These are phyloP conservation scores for Aspergillus oerlinghausenensis DNA, from an alignment of 2,329 filamentous ascomycete genomes.

Conservation along the genomic window DNA sequence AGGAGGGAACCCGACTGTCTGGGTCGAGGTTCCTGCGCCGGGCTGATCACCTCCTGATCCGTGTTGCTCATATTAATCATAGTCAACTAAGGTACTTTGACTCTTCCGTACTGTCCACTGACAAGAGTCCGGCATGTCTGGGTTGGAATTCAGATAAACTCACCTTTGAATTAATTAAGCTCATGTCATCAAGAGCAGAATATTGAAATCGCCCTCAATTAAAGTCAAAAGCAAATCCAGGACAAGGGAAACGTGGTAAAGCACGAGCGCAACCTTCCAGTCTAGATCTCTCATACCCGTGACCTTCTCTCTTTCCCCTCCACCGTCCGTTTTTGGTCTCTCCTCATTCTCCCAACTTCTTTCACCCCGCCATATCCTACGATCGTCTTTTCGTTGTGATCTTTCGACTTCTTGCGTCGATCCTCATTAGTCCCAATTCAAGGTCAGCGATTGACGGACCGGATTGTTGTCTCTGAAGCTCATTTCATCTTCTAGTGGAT, in stretches of 20 bases:
- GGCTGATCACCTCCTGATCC: slow-evolving; percentile 19
- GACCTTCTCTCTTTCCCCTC: not conserved
- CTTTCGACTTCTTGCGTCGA: not conserved
- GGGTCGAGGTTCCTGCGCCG: slow-evolving; percentile 28
- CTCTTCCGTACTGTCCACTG: not conserved
- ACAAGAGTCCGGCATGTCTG: not conserved
- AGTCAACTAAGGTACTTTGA: not conserved
- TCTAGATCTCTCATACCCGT: not conserved
- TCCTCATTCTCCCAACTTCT: not conserved
- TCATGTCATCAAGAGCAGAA: not conserved
- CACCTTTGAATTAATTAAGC: not conserved
- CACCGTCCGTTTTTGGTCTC: not conserved
- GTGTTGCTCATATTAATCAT: slow-evolving; percentile 4
- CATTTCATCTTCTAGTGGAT: slow-evolving; percentile 4
- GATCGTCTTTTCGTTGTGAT: not conserved
- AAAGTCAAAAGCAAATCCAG: not conserved
- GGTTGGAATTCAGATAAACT: not conserved
- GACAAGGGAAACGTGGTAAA: not conserved
- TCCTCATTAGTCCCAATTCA: not conserved
- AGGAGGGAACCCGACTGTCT: slow-evolving; percentile 21
- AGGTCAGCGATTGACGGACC: not conserved
- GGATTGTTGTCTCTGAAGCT: not conserved
- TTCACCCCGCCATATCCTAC: not conserved
- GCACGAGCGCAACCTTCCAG: not conserved
- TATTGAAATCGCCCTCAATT: not conserved